Base-by-base conservation (phyloP, 139 green algal genomes). In the Closterium sp. region DNA sequence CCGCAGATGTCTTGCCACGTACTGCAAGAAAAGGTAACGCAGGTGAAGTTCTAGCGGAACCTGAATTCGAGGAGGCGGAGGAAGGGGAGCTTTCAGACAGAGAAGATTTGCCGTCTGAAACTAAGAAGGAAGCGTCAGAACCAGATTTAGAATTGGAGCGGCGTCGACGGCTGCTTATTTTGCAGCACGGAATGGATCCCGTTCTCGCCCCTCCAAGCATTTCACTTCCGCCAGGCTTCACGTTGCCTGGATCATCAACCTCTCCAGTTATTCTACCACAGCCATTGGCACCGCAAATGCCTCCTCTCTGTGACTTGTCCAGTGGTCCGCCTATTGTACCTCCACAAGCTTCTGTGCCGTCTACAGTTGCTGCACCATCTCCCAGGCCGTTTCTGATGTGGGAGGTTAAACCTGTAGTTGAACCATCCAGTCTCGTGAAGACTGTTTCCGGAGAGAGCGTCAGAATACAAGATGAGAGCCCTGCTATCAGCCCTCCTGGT, bases 21-120 rank as follows among this genome's bases (percentile, higher is more conserved):
- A 89, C 19, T 34, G 19, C 86, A 24, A 22, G 86, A 90, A 29
- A 28, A 21, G 70, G 34, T 87, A 79, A 79, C 17, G 19, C 62
- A 27, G 62, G 62, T 79, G 62, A 79, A 24, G 62, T 79, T 79
- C 62, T 13, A 27, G 62, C 62, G 17, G 5, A 79, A 79, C 62
- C 62, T 79, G 17, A 28, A 62, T 70, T 9, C 29, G 88, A 90
- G n/a, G 88, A 90, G 27, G 28, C 87, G 28, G 88, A 90, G 30
- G 88, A 90, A 90, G 88, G 88, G 27, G 88, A 90, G 28, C 27
- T 90, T 19, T 34, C 86, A 85, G 28, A 86, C 88, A 50, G 70
- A 62, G 70, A 90, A 85, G 29, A 90, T 79, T 79, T 24, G 19
- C 17, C 17, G 24, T 79, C 62, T 22, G n/a, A 19, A 86, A 4